Percentiles rank a stretch among this genome's conserved stretches.
These are phyloP conservation scores for Colletotrichum eremochloae DNA, from an alignment of 2,329 filamentous ascomycete species.

Conservation along the genomic window DNA sequence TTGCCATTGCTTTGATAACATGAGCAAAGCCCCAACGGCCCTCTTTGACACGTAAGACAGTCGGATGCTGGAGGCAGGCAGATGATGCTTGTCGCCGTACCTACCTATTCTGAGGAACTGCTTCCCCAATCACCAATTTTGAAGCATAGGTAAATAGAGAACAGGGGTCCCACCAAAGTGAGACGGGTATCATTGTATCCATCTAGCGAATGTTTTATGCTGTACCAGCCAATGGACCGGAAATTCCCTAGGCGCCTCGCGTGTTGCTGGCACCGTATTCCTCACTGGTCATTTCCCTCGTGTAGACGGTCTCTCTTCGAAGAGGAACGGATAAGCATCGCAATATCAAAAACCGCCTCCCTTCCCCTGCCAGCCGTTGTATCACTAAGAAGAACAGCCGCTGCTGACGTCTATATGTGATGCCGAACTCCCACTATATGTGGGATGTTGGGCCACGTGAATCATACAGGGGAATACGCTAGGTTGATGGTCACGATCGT, in stretches of 20 bases:
- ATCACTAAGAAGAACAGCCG: no score
- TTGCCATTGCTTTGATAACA: background rate
- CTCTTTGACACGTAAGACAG: background rate
- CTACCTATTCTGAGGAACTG: background rate
- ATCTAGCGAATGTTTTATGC: constrained; percentile 9
- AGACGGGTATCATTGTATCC: constrained; percentile 38
- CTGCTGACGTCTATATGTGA: no score
- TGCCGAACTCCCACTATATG: no score
- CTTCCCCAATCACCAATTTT: background rate
- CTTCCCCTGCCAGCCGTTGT: background rate
- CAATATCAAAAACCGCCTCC: background rate
- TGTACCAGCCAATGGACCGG: background rate
- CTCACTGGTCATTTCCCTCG: background rate
- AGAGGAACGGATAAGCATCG: background rate
- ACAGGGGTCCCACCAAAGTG: constrained; percentile 24
- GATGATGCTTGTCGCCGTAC: background rate
- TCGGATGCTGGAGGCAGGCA: background rate
- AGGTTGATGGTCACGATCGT: background rate
- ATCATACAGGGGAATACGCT: background rate
- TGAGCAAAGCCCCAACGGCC: background rate
- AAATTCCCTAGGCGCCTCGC: background rate
- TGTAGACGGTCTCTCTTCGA: background rate
- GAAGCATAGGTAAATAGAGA: background rate
- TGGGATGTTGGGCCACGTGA: background rate
- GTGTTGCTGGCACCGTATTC: background rate